phyloP scores from a whole-genome alignment of 2,329 filamentous ascomycete species.

The Nemania serpens region DNA sequence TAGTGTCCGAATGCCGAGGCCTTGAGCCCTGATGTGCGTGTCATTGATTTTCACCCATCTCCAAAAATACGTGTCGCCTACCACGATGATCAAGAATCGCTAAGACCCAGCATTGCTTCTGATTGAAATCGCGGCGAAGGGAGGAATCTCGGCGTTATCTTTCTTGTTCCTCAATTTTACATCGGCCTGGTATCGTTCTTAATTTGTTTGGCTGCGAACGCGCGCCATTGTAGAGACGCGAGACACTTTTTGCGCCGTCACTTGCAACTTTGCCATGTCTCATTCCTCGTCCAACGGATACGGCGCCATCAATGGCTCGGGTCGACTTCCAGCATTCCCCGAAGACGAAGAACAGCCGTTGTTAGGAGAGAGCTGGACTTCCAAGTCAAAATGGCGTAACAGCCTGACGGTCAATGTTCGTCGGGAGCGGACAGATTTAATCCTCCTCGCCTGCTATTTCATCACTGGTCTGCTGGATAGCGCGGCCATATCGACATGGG shows the following conservation, averaged over 20 bases:
- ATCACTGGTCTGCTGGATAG: slow-evolving; percentile 80
- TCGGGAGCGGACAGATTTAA: slow-evolving; percentile 67
- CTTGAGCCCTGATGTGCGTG: not conserved
- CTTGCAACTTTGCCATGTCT: slow-evolving; percentile 5
- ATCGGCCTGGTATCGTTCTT: not conserved
- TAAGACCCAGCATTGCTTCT: slow-evolving; percentile 4
- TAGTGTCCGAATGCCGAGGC: not conserved
- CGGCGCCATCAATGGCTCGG: slow-evolving; percentile 30
- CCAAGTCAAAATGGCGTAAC: slow-evolving; percentile 39
- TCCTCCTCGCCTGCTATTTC: slow-evolving; percentile 73
- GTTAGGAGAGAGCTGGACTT: slow-evolving; percentile 27
- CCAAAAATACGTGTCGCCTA: slow-evolving; percentile 9
- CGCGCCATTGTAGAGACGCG: not conserved
- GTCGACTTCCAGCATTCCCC: slow-evolving; percentile 12
- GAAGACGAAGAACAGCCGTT: slow-evolving; percentile 43
- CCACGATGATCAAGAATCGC: slow-evolving; percentile 3
- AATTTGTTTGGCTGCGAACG: not conserved
- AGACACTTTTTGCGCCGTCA: not conserved
- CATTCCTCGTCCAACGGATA: slow-evolving; percentile 37
- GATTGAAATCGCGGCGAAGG: not conserved
- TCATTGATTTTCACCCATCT: slow-evolving; percentile 3
- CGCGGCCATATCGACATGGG: slow-evolving; percentile 76
- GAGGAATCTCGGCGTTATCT: slow-evolving; percentile 1
- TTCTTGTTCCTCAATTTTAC: not conserved
- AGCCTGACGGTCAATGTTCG: slow-evolving; percentile 54